Evolutionary conservation across 495 filamentous ascomycete genomes (phyloP).

Genomic region (Lepidopterella palustris): DNA sequence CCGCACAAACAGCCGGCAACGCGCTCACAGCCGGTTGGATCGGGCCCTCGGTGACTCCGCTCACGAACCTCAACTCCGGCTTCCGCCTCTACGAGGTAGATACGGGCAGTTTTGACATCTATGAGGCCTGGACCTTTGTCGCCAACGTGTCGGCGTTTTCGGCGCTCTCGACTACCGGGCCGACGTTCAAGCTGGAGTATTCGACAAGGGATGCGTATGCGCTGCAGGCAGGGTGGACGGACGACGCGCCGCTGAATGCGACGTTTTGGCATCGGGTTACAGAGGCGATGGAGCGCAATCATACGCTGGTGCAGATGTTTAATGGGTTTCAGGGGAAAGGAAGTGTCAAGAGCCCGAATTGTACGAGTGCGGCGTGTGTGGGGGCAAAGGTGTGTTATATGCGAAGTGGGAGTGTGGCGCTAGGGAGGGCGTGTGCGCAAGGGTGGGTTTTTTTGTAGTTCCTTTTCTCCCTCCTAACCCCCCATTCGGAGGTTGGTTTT

Average conservation of each 20-base stretch:
- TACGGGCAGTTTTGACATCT: constrained; percentile 32
- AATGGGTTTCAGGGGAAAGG: constrained; percentile 51
- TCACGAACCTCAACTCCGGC: constrained; percentile 36
- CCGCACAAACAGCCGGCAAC: constrained; percentile 23
- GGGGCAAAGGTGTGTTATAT: constrained; percentile 56
- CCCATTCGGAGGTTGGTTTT: too few relatives aligned
- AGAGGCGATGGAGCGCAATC: constrained; percentile 52
- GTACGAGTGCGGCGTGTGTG: constrained; percentile 45
- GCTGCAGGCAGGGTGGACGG: constrained; percentile 41
- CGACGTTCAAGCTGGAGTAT: constrained; percentile 46
- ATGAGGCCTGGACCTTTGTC: constrained; percentile 36
- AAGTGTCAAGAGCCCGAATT: constrained; percentile 47
- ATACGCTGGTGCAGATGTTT: constrained; percentile 43
- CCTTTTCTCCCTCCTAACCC: too few relatives aligned
- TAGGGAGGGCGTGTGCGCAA: constrained; percentile 47
- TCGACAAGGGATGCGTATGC: constrained; percentile 51
- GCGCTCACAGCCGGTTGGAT: constrained; percentile 36
- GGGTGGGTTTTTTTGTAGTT: constrained; percentile 39
- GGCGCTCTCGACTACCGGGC: constrained; percentile 17
- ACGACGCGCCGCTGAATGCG: constrained; percentile 47
- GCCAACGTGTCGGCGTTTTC: constrained; percentile 29
- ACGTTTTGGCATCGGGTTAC: constrained; percentile 55
- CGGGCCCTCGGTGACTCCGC: constrained; percentile 34
- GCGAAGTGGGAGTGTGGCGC: constrained; percentile 47
- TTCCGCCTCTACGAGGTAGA: constrained; percentile 37